Base-by-base conservation (phyloP, 352 stramenopile species). In the Phytophthora pinifolia region DNA sequence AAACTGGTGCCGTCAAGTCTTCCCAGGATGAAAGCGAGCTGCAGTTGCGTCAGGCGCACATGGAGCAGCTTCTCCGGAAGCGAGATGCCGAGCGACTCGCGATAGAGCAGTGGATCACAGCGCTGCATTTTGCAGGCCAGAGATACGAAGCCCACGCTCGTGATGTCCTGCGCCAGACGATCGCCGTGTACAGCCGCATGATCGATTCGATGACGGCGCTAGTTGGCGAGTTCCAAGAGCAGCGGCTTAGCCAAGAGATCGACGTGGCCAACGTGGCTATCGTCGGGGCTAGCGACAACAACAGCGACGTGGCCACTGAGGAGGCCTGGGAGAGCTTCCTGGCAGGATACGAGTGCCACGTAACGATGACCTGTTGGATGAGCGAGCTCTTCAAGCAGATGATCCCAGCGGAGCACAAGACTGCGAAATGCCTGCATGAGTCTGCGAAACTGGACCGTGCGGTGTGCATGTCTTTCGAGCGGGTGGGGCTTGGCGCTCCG, bases 291-390 rank as follows among this genome's bases (percentile, higher is more conserved):
- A 33, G 30, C 1, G 15, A 6, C 12, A 34, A 54, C 27, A 48
- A 54, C 33, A 49, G 49, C 15, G 22, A 9, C 4, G 17, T 49
- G 10, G 37, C 22, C 14, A 44, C 45, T 0, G 47, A 54, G n/a
- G 35, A 69, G 3, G 45, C 30, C 10, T 57, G 50, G 50, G 48
- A 36, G 38, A 27, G 1, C 0, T 38, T 54, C 18, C n/a, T 67
- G 30, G 38, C 31, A 46, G 39, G 14, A 27, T 72, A 56, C 22
- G 48, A 65, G 15, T 67, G 52, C 25, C 61, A 69, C 36, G 34
- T 62, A 12, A 14, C 59, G 12, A 67, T 71, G 17, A 76, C 65
- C 12, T 48, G 41, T 41, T 87, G 76, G 76, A 67, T 87, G 65
- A 62, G 67, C 31, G 38, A 59, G 2, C 15, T 81, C 2, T 85